A percentile compares a stretch with the other conserved stretches of the same genome.
Conservation (phyloP, 164 flowering plant species). For the Chimonanthus praecox region DNA sequence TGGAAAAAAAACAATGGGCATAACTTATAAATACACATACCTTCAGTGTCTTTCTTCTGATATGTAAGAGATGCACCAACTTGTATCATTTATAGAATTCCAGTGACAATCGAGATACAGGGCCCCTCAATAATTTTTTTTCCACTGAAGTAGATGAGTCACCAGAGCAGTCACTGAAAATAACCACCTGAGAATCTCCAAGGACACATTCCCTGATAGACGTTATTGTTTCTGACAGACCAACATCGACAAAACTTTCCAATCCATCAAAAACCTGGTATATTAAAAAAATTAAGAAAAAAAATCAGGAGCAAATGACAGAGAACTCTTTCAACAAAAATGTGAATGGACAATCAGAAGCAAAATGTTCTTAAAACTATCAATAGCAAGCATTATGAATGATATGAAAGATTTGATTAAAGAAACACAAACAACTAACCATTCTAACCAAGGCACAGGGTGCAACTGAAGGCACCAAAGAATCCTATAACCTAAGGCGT, state of each 20-base stretch:
- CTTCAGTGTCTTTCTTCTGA: constrained; percentile 34
- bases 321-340: neutral
- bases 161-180: constrained; percentile 36
- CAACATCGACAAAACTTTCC: constrained; percentile 26
- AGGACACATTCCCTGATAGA: constrained; percentile 40
- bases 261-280: constrained; percentile 68
- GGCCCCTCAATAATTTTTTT: constrained; percentile 32
- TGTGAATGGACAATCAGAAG: neutral
- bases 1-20: neutral
- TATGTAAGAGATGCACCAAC: constrained; percentile 30
- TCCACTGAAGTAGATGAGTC: constrained; percentile 21
- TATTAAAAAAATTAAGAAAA: neutral
- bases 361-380: neutral
- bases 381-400: no score
- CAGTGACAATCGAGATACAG: constrained; percentile 36
- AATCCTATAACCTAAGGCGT: no score
- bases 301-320: neutral
- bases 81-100: constrained; percentile 34
- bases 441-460: no score
- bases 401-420: no score
- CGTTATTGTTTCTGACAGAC: constrained; percentile 33
- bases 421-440: no score
- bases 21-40: constrained; percentile 16
- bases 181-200: constrained; percentile 40
- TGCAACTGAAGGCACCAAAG: no score